Conservation (phyloP, 495 filamentous ascomycete species). For the Penicillium egyptiacum region DNA sequence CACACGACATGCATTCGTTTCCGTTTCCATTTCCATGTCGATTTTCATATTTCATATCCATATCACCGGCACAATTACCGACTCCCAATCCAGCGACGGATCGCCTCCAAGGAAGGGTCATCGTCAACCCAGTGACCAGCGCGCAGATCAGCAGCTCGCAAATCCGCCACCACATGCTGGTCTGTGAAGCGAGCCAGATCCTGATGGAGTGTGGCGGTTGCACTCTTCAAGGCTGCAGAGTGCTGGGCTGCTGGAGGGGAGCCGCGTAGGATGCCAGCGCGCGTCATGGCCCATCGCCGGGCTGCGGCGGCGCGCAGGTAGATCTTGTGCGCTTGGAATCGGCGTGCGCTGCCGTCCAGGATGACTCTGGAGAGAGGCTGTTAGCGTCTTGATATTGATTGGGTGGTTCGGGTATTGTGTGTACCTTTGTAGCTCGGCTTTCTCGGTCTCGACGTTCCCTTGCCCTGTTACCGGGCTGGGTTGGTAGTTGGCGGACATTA, state of each 20-base stretch:
- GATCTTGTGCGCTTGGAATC: slow-evolving; percentile 83
- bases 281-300: slow-evolving; percentile 75
- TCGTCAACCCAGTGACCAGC: slow-evolving; percentile 75
- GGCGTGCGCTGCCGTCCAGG: slow-evolving; percentile 72
- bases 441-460: slow-evolving; percentile 66
- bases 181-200: slow-evolving; percentile 69
- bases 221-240: slow-evolving; percentile 55
- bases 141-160: slow-evolving; percentile 61
- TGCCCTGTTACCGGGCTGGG: slow-evolving; percentile 50
- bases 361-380: slow-evolving; percentile 58
- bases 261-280: slow-evolving; percentile 65
- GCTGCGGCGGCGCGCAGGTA: slow-evolving; percentile 77
- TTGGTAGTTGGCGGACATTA: slow-evolving; percentile 69
- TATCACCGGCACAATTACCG: slow-evolving; percentile 29
- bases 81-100: slow-evolving; percentile 47
- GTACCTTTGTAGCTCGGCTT: slow-evolving; percentile 75
- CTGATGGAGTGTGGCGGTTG: slow-evolving; percentile 56
- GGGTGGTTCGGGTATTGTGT: neutral
- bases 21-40: neutral
- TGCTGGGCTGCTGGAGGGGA: slow-evolving; percentile 59
- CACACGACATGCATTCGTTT: slow-evolving; percentile 3
- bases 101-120: slow-evolving; percentile 56
- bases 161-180: slow-evolving; percentile 62
- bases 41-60: slow-evolving; percentile 6
- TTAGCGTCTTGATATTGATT: neutral